A percentile compares a stretch with the other conserved stretches of the same genome.
Evolutionary conservation across 257 asterid genomes (phyloP).

Genomic region (Petunia axillaris): DNA sequence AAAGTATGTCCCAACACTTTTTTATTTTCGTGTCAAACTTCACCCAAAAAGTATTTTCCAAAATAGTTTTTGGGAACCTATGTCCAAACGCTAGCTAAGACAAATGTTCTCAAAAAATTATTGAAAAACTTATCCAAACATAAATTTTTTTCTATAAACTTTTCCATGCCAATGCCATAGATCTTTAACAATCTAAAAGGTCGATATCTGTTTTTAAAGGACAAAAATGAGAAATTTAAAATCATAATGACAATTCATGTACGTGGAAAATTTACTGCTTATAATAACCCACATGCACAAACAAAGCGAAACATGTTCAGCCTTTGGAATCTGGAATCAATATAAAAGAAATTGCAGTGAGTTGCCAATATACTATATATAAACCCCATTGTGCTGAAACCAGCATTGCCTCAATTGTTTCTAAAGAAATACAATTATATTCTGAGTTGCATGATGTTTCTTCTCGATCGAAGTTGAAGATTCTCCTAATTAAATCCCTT

Average conservation of each 20-base stretch:
- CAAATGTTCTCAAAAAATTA: not conserved
- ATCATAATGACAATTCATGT: not conserved
- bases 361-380: not conserved
- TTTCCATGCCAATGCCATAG: not conserved
- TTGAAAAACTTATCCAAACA: not conserved
- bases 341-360: not conserved
- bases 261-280: not conserved
- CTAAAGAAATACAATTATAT: not conserved
- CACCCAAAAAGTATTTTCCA: no score
- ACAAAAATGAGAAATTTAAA: not conserved
- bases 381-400: not conserved
- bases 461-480: constrained; percentile 10
- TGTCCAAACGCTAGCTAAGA: no score
- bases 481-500: not conserved
- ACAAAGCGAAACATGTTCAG: not conserved
- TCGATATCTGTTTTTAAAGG: not conserved
- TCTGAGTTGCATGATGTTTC: constrained; percentile 7
- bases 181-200: not conserved
- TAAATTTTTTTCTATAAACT: no score
- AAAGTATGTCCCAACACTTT: no score
- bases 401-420: not conserved
- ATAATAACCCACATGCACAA: constrained; percentile 1
- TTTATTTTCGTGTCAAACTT: no score
- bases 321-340: not conserved
- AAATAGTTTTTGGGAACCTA: no score